phyloP scores from a whole-genome alignment of 2,329 filamentous ascomycete genomes.

The Aspergillus sclerotialis region DNA sequence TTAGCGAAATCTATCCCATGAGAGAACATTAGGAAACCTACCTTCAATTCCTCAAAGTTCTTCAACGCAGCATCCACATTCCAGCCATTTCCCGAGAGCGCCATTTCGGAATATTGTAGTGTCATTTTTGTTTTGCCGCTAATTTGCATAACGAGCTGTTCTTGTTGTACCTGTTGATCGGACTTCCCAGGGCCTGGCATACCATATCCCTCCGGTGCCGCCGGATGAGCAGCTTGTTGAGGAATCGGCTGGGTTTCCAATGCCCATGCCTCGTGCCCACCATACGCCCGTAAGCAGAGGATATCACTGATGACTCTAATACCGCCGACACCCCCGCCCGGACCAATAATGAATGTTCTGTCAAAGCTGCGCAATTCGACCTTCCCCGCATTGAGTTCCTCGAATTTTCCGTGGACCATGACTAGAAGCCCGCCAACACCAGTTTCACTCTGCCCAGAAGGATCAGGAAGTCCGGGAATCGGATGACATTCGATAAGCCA shows the following conservation, averaged over 20 bases:
- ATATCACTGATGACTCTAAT: constrained; percentile 76
- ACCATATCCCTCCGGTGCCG: constrained; percentile 33
- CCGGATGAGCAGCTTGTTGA: constrained; percentile 32
- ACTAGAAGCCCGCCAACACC: constrained; percentile 75
- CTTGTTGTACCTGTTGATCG: constrained; percentile 52
- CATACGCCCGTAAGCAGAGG: constrained; percentile 64
- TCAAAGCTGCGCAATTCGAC: constrained; percentile 69
- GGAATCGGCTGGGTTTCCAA: constrained; percentile 29
- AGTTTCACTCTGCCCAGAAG: constrained; percentile 51
- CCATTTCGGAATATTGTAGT: constrained; percentile 69
- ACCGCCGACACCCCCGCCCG: constrained; percentile 58
- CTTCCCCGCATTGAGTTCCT: constrained; percentile 59
- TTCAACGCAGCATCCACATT: constrained; percentile 67
- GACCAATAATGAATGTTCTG: constrained; percentile 70
- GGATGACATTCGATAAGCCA: constrained; percentile 80
- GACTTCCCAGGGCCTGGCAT: constrained; percentile 36
- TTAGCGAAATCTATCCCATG: constrained; percentile 14
- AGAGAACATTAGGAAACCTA: constrained; percentile 29
- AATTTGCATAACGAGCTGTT: constrained; percentile 64
- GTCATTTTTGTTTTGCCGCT: constrained; percentile 75
- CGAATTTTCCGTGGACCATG: constrained; percentile 75
- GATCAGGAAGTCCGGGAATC: constrained; percentile 64
- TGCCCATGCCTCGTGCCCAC: constrained; percentile 47
- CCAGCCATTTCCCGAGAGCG: constrained; percentile 72
- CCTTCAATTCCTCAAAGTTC: constrained; percentile 70